Percentiles rank a stretch among this genome's conserved stretches.
phyloP scores from a whole-genome alignment of 2,329 filamentous ascomycete species.

The Rutstroemia sp. region DNA sequence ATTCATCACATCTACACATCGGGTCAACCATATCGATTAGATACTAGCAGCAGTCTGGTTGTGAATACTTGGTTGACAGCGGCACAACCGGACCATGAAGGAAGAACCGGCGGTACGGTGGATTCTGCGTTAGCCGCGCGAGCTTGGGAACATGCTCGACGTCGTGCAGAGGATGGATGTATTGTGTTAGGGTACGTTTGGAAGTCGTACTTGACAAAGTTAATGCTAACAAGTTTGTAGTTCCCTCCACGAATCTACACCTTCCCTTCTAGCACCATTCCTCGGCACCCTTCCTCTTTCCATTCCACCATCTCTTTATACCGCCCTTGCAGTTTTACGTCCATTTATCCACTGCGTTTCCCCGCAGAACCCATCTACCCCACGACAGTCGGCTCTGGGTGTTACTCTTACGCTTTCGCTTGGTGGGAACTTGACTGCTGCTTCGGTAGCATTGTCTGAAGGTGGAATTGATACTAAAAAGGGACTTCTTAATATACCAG shows the following conservation, averaged over 20 bases:
- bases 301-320: conserved; percentile 68
- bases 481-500: conserved; percentile 73
- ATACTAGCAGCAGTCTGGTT: conserved; percentile 83
- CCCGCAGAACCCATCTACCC: conserved; percentile 78
- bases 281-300: conserved; percentile 72
- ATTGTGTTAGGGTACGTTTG: conserved; percentile 72
- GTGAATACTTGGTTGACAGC: conserved; percentile 95
- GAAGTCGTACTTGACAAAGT: neutral
- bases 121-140: conserved; percentile 70
- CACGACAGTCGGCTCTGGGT: conserved; percentile 72
- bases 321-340: conserved; percentile 70
- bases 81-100: conserved; percentile 60
- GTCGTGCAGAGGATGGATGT: conserved; percentile 91
- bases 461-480: conserved; percentile 79
- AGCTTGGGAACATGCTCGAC: conserved; percentile 93
- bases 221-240: conserved; percentile 37
- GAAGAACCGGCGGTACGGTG: conserved; percentile 66
- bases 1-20: conserved; percentile 84
- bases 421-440: conserved; percentile 67
- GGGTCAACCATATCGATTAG: conserved; percentile 75
- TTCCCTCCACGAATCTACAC: conserved; percentile 81
- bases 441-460: conserved; percentile 71
- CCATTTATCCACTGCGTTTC: conserved; percentile 86
- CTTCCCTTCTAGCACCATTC: conserved; percentile 77
- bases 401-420: conserved; percentile 78